Evolutionary conservation across 371 early-diverging fungal genomes (phyloP).

Genomic region (Basidiobolus meristosporus): DNA sequence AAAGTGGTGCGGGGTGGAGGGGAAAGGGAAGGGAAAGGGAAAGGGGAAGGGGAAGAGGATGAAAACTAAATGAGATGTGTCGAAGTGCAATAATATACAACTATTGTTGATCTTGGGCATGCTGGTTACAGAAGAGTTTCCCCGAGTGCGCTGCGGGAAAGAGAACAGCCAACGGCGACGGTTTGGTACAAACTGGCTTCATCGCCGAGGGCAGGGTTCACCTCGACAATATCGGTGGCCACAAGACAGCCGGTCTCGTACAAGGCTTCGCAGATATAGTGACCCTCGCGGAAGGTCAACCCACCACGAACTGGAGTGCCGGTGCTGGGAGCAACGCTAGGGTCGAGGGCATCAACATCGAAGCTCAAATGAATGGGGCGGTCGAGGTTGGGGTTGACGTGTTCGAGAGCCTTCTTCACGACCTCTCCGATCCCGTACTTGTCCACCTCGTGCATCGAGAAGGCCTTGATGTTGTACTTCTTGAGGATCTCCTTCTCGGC

Average conservation of each 20-base stretch:
- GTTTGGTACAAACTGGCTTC: constrained; percentile 55
- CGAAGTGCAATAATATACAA: not conserved
- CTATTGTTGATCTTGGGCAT: not conserved
- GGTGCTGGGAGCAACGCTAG: constrained; percentile 83
- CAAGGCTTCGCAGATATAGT: constrained; percentile 79
- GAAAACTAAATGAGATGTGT: too few species aligned
- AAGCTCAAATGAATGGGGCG: constrained; percentile 82
- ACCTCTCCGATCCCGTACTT: constrained; percentile 83
- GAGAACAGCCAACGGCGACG: constrained; percentile 68
- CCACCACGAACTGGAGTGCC: constrained; percentile 96
- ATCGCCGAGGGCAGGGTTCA: constrained; percentile 78
- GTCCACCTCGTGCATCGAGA: constrained; percentile 93
- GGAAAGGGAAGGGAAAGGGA: too few species aligned
- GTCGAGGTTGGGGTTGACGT: constrained; percentile 60
- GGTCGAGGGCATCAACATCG: constrained; percentile 93
- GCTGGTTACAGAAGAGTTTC: constrained; percentile 24
- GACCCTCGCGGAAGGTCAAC: constrained; percentile 76
- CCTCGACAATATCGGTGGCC: constrained; percentile 82
- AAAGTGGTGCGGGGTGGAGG: too few species aligned
- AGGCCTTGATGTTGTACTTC: constrained; percentile 71
- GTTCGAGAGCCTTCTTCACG: constrained; percentile 86
- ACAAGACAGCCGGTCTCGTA: constrained; percentile 79
- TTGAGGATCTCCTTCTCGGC: constrained; percentile 67
- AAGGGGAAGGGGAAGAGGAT: too few species aligned
- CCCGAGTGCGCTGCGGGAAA: constrained; percentile 63